Evolutionary conservation across 345 rosid species (phyloP).

Genomic region (Punica granatum): DNA sequence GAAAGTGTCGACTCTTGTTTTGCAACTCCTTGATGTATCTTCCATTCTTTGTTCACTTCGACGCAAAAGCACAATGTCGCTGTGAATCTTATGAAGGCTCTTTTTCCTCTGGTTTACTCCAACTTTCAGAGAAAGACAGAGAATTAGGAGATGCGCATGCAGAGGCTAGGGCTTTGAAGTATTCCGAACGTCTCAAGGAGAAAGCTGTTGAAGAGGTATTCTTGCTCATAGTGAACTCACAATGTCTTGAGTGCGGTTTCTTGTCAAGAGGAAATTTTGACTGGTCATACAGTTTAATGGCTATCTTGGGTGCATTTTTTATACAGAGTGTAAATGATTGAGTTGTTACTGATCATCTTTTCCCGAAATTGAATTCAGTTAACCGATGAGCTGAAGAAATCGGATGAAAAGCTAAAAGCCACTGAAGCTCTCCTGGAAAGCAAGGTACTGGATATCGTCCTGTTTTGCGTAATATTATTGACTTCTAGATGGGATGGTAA

Average conservation of each 20-base stretch:
- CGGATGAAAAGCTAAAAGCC: slow-evolving; percentile 36
- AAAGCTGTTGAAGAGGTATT: slow-evolving; percentile 44
- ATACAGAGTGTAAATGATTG: not conserved
- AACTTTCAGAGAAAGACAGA: slow-evolving; percentile 34
- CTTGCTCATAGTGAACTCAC: not conserved
- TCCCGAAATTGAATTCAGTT: slow-evolving; percentile 16
- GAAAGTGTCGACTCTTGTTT: not conserved
- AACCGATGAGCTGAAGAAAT: slow-evolving; percentile 31
- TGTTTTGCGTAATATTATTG: not conserved
- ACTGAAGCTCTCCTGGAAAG: slow-evolving; percentile 37
- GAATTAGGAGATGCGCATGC: slow-evolving; percentile 39
- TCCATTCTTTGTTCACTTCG: not conserved
- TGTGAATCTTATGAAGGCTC: not conserved
- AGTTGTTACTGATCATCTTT: slow-evolving; percentile 2
- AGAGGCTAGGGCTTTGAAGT: slow-evolving; percentile 34
- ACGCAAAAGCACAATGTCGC: not conserved
- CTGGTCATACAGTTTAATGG: not conserved
- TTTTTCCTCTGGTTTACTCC: not conserved
- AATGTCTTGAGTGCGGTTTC: not conserved
- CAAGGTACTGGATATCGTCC: slow-evolving; percentile 25
- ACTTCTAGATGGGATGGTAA: not conserved
- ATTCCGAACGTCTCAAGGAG: slow-evolving; percentile 34
- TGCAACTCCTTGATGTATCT: not conserved
- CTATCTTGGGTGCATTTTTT: not conserved
- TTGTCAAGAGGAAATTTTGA: not conserved